Conservation (phyloP, 2,329 filamentous ascomycete species). For the Fusarium circinatum region DNA sequence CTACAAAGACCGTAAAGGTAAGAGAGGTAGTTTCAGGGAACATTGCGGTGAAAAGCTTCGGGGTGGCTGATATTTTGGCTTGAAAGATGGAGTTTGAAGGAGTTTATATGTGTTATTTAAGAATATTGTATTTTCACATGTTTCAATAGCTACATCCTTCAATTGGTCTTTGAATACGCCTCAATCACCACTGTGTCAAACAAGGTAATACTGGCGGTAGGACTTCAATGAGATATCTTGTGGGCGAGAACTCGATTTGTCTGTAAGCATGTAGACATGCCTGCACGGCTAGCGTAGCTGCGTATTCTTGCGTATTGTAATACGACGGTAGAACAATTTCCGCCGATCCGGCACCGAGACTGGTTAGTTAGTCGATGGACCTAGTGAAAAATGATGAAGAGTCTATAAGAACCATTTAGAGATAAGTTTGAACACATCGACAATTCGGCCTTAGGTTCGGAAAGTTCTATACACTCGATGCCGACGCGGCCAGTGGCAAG, state of each 20-base stretch:
- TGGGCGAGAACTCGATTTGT: neutral
- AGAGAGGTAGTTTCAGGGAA: neutral
- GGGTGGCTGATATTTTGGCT: fast-evolving
- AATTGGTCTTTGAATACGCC: neutral
- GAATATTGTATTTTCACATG: neutral
- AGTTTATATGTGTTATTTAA: no score
- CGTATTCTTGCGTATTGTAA: neutral
- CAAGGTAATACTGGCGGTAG: fast-evolving
- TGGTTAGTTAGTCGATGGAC: fast-evolving
- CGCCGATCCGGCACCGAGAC: neutral
- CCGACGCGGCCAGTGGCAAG: no score
- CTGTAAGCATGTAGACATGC: neutral
- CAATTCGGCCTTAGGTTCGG: no score
- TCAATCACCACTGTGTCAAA: neutral
- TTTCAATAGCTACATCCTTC: neutral
- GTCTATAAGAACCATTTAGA: no score
- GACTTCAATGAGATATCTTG: fast-evolving
- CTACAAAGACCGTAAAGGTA: neutral
- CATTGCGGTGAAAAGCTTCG: neutral
- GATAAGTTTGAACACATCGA: fast-evolving
- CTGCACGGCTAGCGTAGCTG: no score
- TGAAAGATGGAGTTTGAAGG: no score
- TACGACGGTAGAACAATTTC: no score
- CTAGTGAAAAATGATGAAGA: neutral
- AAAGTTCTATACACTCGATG: no score